phyloP scores from a whole-genome alignment of 176 grass and related monocot species.

The Poa pratensis region DNA sequence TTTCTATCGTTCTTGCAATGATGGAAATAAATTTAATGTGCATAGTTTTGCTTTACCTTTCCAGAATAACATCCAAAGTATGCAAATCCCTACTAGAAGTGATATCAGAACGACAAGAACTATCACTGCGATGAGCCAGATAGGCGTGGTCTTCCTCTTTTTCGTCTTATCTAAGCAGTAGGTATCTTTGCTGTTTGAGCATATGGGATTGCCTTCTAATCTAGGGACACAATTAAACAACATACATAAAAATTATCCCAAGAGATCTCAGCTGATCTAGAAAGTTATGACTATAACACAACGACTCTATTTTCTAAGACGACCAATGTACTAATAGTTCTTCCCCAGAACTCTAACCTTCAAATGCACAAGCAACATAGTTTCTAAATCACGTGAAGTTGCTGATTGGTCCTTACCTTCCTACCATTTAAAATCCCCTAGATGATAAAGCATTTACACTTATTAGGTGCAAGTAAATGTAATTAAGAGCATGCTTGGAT shows the following conservation, averaged over 20 bases:
- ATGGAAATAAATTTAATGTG: neutral
- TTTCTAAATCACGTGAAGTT: neutral
- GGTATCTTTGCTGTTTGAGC: neutral
- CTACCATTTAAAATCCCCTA: neutral
- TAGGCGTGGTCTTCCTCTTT: neutral
- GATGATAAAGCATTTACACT: neutral
- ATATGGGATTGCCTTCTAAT: conserved; percentile 39
- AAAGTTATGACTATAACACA: neutral
- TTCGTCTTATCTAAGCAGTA: conserved; percentile 8
- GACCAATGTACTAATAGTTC: neutral
- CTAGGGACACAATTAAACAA: neutral
- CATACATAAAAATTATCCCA: conserved; percentile 3
- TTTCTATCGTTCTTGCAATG: neutral
- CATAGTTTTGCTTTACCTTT: conserved; percentile 24
- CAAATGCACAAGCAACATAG: neutral
- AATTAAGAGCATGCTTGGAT: neutral
- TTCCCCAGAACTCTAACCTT: neutral
- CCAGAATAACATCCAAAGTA: conserved; percentile 17
- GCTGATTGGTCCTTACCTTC: neutral
- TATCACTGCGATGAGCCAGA: neutral
- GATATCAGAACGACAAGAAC: conserved; percentile 16
- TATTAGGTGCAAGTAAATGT: neutral
- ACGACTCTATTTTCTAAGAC: neutral
- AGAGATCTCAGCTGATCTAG: conserved; percentile 11
- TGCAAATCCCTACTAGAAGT: neutral